Base-by-base conservation (phyloP, 78 protist species). In the Dictyostelium purpureum region DNA sequence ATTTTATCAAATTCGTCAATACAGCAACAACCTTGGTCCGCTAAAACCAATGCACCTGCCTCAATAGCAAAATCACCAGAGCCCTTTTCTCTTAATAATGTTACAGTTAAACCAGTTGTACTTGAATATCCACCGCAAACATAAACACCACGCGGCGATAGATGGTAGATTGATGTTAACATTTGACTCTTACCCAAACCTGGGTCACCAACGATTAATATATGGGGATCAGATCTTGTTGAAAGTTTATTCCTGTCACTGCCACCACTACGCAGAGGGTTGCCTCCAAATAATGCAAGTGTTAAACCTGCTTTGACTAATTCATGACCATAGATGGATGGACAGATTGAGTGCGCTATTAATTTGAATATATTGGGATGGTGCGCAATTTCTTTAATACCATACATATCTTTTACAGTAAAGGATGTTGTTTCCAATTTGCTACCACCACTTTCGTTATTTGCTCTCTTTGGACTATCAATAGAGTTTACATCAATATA, bases 1-100 rank as follows among this genome's bases (percentile, higher is more conserved):
- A 99, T 99, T 85, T 99, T 99, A 90, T 99, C 99, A 54, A 99
- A 98, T 79, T 99, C 99, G 76, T 99, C 99, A 16, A 99, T 99
- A 96, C 99, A 99, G 65, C 99, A 98, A 38, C 89, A 77, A 19
- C 99, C 98, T 52, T 94, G 95, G 43, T 97, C 98, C 0, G 96
- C 93, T 21, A 97, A 81, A 1, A 96, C 97, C 65, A 96, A 87
- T 14, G 98, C 98, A 49, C 99, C 99, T 1, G 99, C 99, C 43
- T 99, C 99, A 71, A 99, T 83, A 3, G 99, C 97, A 69, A 94
- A 97, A 77, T 98, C 99, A 43, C 99, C 94, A 18, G 95, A 31
- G 0, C 61, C 90, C 11, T 67, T 45, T 24, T 98, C 99, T 61
- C 90, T 89, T 24, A 90, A 73, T 18, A 98, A 92, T 2, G 99